Evolutionary conservation across 352 stramenopile species (phyloP), one percentile per base, ranked within the genome.

Genomic region (Phytophthora constricta): DNA sequence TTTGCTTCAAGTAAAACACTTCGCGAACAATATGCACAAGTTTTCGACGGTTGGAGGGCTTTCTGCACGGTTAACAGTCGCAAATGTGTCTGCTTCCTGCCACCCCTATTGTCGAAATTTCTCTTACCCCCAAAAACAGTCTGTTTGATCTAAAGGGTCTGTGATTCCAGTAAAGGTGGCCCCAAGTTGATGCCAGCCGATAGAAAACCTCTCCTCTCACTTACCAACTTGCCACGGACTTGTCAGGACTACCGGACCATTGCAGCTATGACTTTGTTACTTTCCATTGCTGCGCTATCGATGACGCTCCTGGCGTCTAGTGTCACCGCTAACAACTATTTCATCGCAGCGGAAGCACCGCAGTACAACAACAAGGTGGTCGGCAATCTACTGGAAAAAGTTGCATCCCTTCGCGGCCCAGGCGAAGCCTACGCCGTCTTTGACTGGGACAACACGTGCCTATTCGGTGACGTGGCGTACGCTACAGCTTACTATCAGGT

Each of bases 361-460:
- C 55, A 67, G 47, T 79, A 80, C 67, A 79, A 79, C 70, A 82
- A 75, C 67, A 43, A 59, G 13, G 58, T 62, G 19, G 57, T 79
- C 20, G 62, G 48, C 17, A 43, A 62, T n/a, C 50, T 79, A 22
- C 61, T 82, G 27, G 49, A 27, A 56, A 70, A 71, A n/a, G 43
- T 79, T 34, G 42, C 33, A n/a, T 54, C 28, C 9, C 50, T 74
- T 19, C 74, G 74, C 13, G 45, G 25, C 11, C 13, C 41, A 4
- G 62, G 74, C 23, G 66, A 82, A 55, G 63, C 60, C 27, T 82
- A 79, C 55, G 66, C 62, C 22, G 62, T 75, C 25, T 79, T 79
- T 43, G 74, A 82, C 70, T 82, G 74, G 74, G 74, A 82, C 54
- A 82, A 82, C 74, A 82, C 74, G 58, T 79, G 70, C 59, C 72